Conservation (phyloP, 2,329 filamentous ascomycete species). For the Colletotrichum kahawae region DNA sequence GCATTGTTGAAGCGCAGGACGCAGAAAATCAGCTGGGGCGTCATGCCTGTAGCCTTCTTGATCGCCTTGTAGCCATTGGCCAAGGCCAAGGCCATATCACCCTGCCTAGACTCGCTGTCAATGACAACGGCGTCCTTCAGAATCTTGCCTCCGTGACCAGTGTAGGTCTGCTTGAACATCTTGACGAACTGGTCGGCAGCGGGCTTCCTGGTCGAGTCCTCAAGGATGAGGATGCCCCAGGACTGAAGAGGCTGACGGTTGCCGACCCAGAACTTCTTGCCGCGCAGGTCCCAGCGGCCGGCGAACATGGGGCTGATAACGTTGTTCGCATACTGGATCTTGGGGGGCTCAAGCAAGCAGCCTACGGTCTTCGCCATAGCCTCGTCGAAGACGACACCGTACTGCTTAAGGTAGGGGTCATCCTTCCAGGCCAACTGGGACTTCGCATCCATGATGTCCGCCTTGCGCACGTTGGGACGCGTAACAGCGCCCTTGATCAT, state of each 20-base stretch:
- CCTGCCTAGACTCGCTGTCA: slow-evolving; percentile 24
- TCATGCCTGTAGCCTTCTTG: slow-evolving; percentile 55
- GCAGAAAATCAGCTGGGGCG: slow-evolving; percentile 81
- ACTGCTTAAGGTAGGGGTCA: slow-evolving; percentile 75
- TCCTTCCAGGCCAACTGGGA: slow-evolving; percentile 67
- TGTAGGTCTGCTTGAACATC: slow-evolving; percentile 50
- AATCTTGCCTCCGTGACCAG: slow-evolving; percentile 52
- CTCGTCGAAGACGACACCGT: slow-evolving; percentile 72
- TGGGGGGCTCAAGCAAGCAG: slow-evolving; percentile 72
- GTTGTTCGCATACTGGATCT: slow-evolving; percentile 69
- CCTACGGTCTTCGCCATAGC: slow-evolving; percentile 72
- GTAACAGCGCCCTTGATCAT: slow-evolving; percentile 97
- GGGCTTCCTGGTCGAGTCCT: slow-evolving; percentile 55
- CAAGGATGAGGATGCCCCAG: slow-evolving; percentile 78
- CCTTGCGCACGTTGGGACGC: slow-evolving; percentile 70
- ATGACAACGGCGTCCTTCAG: slow-evolving; percentile 34
- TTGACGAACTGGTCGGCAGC: slow-evolving; percentile 64
- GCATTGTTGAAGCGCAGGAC: slow-evolving; percentile 75
- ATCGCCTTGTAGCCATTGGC: slow-evolving; percentile 59
- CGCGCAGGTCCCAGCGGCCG: slow-evolving; percentile 88
- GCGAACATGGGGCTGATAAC: slow-evolving; percentile 64
- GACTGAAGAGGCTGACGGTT: slow-evolving; percentile 68
- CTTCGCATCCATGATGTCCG: slow-evolving; percentile 72
- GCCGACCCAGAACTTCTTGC: slow-evolving; percentile 73
- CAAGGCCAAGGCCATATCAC: slow-evolving; percentile 58